Base-by-base conservation (phyloP, 2,329 filamentous ascomycete species). In the Emergomyces orientalis region DNA sequence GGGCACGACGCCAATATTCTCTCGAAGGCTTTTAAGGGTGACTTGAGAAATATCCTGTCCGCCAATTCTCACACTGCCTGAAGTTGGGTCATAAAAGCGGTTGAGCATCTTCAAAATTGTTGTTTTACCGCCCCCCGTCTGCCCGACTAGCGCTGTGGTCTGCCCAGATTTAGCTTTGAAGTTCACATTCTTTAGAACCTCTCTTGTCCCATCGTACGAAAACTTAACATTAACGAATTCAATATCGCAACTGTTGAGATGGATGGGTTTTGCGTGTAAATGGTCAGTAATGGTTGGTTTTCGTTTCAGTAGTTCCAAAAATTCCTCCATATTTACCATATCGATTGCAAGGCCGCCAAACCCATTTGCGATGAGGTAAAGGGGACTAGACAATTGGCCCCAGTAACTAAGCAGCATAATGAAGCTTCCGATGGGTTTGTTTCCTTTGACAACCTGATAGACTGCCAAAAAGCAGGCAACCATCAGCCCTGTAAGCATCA, bases 321-420 rank as follows among this genome's bases (percentile, higher is more conserved):
- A 66, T 25, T 75, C 68, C 68, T 90, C 87, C 0, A 86, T 85
- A 68, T 89, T 84, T 45, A 89, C 82, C 32, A 90, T 74, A 57
- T 84, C 80, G 25, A 76, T 74, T 2, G 79, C 76, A 37, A 85
- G 73, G 56, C 77, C 75, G 27, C 77, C 75, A 63, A 82, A 80
- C 34, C 79, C 80, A 66, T 75, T 79, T 0, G 79, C 78, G 49
- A 86, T 76, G 14, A 77, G 76, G n/a, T 77, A 75, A 3, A 86
- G 72, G 7, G 83, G 82, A 2, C 69, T 70, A 62, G 77, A 69
- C 17, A 83, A 65, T 71, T 80, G 73, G 69, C 75, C 73, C 87
- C 87, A 90, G 72, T 88, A 89, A 41, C 83, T 80, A 19, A 87
- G 76, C 32, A 90, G 73, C 22, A 86, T 85, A 4, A 89, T 82